A percentile compares a stretch with the other conserved stretches of the same genome.
Conservation (phyloP, 2,329 filamentous ascomycete genomes). For the Epichloe brachyelytri region DNA sequence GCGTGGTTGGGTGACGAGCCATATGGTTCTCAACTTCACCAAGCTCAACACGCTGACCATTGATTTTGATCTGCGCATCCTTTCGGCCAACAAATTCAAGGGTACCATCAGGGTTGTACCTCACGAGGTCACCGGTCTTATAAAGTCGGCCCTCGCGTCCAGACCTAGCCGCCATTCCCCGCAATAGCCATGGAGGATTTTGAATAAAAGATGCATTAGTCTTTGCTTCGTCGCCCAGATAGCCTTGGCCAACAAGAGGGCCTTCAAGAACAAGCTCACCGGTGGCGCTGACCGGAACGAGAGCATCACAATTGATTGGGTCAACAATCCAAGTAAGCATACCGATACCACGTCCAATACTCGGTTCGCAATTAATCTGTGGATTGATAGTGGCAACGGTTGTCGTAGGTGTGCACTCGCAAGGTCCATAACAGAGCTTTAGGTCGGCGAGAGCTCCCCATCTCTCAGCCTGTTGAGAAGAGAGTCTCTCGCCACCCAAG, state of each 20-base stretch:
- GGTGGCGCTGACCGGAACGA: constrained; percentile 14
- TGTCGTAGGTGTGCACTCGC: constrained; percentile 8
- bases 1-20: neutral
- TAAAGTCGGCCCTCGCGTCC: constrained; percentile 20
- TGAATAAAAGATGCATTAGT: constrained; percentile 32
- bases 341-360: constrained; percentile 1
- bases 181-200: constrained; percentile 24
- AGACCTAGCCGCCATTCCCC: constrained; percentile 3
- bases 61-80: constrained; percentile 36
- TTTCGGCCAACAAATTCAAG: constrained; percentile 25
- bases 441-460: neutral
- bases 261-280: constrained; percentile 27
- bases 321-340: constrained; percentile 17
- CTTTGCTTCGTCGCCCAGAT: constrained; percentile 31
- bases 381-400: neutral
- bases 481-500: constrained; percentile 1
- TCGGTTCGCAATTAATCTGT: neutral
- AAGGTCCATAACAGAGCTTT: constrained; percentile 10
- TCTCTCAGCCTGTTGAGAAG: neutral
- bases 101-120: constrained; percentile 15
- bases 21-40: constrained; percentile 12
- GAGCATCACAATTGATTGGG: constrained; percentile 10
- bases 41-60: constrained; percentile 36
- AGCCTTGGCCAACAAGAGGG: constrained; percentile 34
- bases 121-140: constrained; percentile 22